phyloP scores from a whole-genome alignment of 2,329 filamentous ascomycete genomes.

The Akanthomyces lecanii region DNA sequence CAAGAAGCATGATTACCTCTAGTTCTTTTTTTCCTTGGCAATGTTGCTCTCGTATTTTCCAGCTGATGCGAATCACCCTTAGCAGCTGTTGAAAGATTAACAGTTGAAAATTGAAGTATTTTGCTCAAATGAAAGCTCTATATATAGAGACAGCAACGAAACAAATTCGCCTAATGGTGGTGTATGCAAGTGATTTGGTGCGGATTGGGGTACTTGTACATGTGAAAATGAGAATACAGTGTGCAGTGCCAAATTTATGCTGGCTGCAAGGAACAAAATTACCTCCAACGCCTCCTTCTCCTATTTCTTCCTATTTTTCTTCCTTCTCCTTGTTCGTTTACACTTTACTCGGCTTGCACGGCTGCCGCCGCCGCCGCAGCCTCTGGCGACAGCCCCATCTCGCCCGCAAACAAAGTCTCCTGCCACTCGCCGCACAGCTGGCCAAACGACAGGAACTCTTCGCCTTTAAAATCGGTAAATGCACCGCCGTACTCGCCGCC shows the following conservation, averaged over 20 bases:
- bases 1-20: no score
- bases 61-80: neutral
- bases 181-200: no score
- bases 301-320: neutral
- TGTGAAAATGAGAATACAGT: no score
- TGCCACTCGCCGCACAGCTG: conserved; percentile 27
- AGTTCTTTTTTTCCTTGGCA: neutral
- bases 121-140: neutral
- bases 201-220: no score
- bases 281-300: no score
- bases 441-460: conserved; percentile 26
- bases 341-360: neutral
- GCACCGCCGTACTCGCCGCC: conserved; percentile 15
- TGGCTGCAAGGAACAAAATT: neutral
- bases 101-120: no score
- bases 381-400: neutral
- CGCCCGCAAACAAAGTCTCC: conserved; percentile 3
- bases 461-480: conserved; percentile 24
- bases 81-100: no score
- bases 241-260: no score
- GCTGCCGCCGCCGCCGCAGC: neutral
- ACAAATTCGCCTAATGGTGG: no score
- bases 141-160: neutral
- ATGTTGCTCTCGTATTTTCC: neutral
- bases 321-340: neutral